A percentile compares a stretch with the other conserved stretches of the same genome.
Evolutionary conservation across 129 eudicot genomes (phyloP).

Genomic region (Daucus carota): DNA sequence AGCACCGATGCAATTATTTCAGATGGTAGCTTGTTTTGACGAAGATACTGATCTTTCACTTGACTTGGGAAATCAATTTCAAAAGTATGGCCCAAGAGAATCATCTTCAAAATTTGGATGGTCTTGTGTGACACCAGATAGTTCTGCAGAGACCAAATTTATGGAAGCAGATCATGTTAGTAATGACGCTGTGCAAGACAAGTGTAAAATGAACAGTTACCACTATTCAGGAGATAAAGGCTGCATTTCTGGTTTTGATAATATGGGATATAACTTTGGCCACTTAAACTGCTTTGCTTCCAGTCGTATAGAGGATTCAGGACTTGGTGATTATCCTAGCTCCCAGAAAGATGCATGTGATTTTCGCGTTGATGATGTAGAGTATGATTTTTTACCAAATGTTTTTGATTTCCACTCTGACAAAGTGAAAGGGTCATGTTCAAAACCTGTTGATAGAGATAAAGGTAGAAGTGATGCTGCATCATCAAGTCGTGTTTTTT

Average conservation of each 20-base stretch:
- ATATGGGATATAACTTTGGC: background rate
- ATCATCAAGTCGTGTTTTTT: conserved; percentile 18
- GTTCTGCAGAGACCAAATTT: conserved; percentile 4
- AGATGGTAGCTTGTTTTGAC: conserved; percentile 14
- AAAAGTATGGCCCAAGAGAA: conserved; percentile 16
- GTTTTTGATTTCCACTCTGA: conserved; percentile 17
- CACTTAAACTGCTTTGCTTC: conserved; percentile 5
- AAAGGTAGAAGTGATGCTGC: conserved; percentile 6
- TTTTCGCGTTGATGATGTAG: conserved; percentile 11
- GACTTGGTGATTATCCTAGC: conserved; percentile 12
- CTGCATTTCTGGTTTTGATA: conserved; percentile 4
- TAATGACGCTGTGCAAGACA: conserved; percentile 12
- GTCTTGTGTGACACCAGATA: conserved; percentile 13
- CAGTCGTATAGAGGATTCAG: background rate
- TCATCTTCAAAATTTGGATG: conserved; percentile 23
- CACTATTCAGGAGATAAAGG: conserved; percentile 19
- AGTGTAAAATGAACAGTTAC: conserved; percentile 13
- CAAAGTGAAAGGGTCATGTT: conserved; percentile 23
- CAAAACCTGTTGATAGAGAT: conserved; percentile 18
- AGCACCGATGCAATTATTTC: conserved; percentile 20
- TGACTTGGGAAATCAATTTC: conserved; percentile 22
- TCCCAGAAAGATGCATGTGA: conserved; percentile 17
- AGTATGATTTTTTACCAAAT: conserved; percentile 16
- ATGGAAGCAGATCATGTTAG: conserved; percentile 19
- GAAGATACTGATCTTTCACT: conserved; percentile 20